Evolutionary conservation across 495 filamentous ascomycete genomes (phyloP).

Genomic region (Astrothelium macrocarpum): DNA sequence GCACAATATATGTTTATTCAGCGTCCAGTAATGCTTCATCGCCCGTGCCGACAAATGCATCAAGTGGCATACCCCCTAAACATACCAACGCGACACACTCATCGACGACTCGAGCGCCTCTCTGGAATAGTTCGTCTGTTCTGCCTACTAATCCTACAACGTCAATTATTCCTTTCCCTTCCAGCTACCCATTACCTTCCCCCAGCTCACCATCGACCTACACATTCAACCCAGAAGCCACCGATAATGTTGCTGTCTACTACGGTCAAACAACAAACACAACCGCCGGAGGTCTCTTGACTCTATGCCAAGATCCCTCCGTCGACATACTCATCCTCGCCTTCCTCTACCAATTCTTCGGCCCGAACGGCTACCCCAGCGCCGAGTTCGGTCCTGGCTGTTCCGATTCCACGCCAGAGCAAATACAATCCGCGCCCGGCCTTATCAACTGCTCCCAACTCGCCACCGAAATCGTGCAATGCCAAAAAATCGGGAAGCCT

Average conservation of each 20-base stretch:
- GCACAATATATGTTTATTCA: neutral
- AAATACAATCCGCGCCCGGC: constrained; percentile 23
- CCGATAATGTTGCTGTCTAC: constrained; percentile 4
- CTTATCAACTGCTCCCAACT: constrained; percentile 39
- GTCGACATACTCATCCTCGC: constrained; percentile 38
- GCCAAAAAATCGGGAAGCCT: constrained; percentile 55
- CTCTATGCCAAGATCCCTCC: constrained; percentile 13
- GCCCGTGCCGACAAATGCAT: neutral
- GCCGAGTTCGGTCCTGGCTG: constrained; percentile 31
- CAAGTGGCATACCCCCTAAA: neutral
- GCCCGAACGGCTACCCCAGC: constrained; percentile 26
- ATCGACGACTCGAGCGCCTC: neutral
- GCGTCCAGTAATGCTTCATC: neutral
- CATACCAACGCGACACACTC: neutral
- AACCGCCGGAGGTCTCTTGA: constrained; percentile 7
- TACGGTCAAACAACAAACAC: constrained; percentile 13
- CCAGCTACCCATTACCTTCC: neutral
- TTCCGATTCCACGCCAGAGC: constrained; percentile 12
- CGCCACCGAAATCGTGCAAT: constrained; percentile 50
- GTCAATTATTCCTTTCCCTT: neutral
- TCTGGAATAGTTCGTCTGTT: neutral
- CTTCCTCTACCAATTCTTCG: constrained; percentile 40
- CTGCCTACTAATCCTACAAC: neutral
- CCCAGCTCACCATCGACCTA: neutral
- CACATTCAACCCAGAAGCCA: neutral